phyloP scores from a whole-genome alignment of 345 rosid species.

The Rhizophora apiculata region DNA sequence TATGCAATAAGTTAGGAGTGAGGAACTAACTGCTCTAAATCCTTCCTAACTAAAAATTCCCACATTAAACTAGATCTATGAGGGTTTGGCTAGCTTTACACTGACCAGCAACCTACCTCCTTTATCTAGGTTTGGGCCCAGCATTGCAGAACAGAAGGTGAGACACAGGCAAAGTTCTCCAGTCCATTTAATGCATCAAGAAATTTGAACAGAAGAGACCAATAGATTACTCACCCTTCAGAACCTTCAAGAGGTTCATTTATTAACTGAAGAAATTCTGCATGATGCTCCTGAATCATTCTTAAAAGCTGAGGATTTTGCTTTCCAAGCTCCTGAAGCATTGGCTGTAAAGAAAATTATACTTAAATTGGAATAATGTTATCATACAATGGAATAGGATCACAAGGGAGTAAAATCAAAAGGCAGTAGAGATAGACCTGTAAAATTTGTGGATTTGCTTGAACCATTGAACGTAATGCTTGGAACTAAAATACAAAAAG shows the following conservation, averaged over 20 bases:
- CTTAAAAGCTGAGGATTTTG: constrained; percentile 94
- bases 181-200: too few species aligned
- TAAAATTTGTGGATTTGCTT: constrained; percentile 91
- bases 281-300: constrained; percentile 85
- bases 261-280: constrained; percentile 90
- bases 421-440: constrained; percentile 45
- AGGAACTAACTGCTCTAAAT: too few species aligned
- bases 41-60: too few species aligned
- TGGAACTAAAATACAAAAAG: constrained; percentile 56
- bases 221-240: constrained; percentile 66
- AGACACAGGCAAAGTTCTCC: too few species aligned
- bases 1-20: too few species aligned
- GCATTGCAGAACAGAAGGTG: too few species aligned
- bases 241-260: constrained; percentile 93
- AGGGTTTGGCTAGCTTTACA: too few species aligned
- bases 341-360: constrained; percentile 57
- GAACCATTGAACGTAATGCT: constrained; percentile 91
- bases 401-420: neutral
- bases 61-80: too few species aligned
- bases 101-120: too few species aligned
- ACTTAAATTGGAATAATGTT: constrained; percentile 3
- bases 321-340: constrained; percentile 99
- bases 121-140: too few species aligned
- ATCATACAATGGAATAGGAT: neutral
- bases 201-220: neutral